Base-by-base conservation (phyloP, 306 rosid genomes). In the Pyrus bretschneideri region DNA sequence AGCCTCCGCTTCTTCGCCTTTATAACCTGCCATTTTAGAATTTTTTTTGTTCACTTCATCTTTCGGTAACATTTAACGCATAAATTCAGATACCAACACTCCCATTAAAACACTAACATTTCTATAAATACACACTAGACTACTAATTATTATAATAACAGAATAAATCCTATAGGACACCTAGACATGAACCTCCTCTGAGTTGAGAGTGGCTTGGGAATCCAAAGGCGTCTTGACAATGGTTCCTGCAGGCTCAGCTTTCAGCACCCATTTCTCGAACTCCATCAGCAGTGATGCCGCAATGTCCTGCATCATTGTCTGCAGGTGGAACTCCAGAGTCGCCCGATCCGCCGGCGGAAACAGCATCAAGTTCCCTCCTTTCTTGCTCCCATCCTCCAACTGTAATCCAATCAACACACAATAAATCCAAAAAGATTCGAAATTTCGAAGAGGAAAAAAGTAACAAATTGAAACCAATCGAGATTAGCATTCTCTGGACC, bases 151-250 rank as follows among this genome's bases (percentile, higher is more conserved):
- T 42, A 19, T 17, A 21, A 7, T 22, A 21, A 42, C 73, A 57
- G 77, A 62, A 67, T n/a, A 19, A 77, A 82, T 72, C 68, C 78
- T 77, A 57, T 84, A 87, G 90, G 91, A 95, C 93, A 92, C 99
- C 99, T 92, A 95, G 89, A 95, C 88, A 89, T 95, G 93, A 90
- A 95, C 97, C 99, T 95, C 97, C 98, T 95, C 99, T 91, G 99
- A 95, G 92, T 93, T 92, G 91, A 95, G 97, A 95, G 97, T 92
- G 51, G 99, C 96, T 89, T 95, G 99, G 77, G 97, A 95, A 88
- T 95, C 99, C 80, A 95, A 82, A 4, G 99, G 99, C 54, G 98
- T 95, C 91, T 95, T 95, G 75, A 95, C 93, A 79, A 92, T 88
- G 77, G 97, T 89, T 83, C 99, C 99, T 22, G 99, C 88, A 74